These are phyloP conservation scores for Quercus suber DNA, from an alignment of 306 rosid species.

Conservation along the genomic window DNA sequence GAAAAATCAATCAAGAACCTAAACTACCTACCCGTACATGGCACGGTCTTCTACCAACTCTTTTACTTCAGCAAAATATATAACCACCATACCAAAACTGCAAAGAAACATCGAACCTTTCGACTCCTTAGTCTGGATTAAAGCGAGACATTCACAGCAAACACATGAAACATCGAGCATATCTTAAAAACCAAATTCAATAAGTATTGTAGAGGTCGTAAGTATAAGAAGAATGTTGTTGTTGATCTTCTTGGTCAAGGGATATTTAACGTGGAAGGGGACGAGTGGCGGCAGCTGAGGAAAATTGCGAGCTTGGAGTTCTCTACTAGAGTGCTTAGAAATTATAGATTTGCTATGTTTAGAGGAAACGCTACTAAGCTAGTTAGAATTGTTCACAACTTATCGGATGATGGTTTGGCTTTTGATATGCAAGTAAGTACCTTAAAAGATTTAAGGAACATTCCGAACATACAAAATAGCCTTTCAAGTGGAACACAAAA, in stretches of 20 bases:
- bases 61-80: conserved; percentile 43
- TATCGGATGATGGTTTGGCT: conserved; percentile 22
- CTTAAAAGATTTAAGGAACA: too few relatives aligned
- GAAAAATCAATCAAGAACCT: conserved; percentile 56
- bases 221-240: conserved; percentile 9
- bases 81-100: conserved; percentile 37
- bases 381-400: conserved; percentile 28
- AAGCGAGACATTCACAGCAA: conserved; percentile 48
- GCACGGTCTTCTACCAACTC: conserved; percentile 47
- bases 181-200: conserved; percentile 41
- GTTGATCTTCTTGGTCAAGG: conserved; percentile 63
- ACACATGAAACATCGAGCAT: conserved; percentile 53
- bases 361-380: conserved; percentile 53
- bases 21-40: conserved; percentile 53
- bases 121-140: conserved; percentile 34
- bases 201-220: conserved; percentile 47
- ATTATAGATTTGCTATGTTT: conserved; percentile 59
- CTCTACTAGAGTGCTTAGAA: conserved; percentile 64
- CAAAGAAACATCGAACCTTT: conserved; percentile 41
- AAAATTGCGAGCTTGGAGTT: conserved; percentile 68
- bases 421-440: conserved; percentile 69
- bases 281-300: conserved; percentile 67
- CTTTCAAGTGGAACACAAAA: too few relatives aligned
- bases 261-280: conserved; percentile 65
- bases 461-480: too few relatives aligned